phyloP scores from a whole-genome alignment of 1,139 yeast genomes.

The Geotrichum australiense region DNA sequence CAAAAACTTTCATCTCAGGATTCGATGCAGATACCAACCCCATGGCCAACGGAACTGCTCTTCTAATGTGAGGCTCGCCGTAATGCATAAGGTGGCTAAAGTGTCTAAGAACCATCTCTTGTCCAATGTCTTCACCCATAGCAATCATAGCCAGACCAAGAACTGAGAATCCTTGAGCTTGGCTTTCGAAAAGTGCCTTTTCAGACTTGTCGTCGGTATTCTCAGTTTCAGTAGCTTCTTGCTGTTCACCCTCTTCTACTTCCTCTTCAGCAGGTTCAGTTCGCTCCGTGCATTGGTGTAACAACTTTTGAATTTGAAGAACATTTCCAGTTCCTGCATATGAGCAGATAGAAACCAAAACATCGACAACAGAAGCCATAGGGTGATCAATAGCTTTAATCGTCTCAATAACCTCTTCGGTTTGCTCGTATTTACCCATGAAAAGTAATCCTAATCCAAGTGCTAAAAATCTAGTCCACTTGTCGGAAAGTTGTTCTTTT shows the following conservation, averaged over 20 bases:
- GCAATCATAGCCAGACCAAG: conserved; percentile 92
- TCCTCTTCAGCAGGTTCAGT: conserved; percentile 42
- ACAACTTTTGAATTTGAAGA: conserved; percentile 81
- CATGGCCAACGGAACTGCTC: conserved; percentile 97
- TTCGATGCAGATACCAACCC: conserved; percentile 89
- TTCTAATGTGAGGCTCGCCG: conserved; percentile 84
- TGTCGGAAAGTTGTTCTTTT: conserved; percentile 65
- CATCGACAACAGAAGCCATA: conserved; percentile 80
- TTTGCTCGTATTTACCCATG: conserved; percentile 92
- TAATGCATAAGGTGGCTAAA: conserved; percentile 97
- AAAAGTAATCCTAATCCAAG: conserved; percentile 87
- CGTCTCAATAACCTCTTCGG: conserved; percentile 91
- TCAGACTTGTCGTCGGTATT: conserved; percentile 32
- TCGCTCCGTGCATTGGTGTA: conserved; percentile 72
- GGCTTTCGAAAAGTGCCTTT: conserved; percentile 44
- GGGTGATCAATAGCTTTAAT: conserved; percentile 95
- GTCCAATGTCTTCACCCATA: conserved; percentile 97
- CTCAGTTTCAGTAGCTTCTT: conserved; percentile 21
- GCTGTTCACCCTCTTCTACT: conserved; percentile 38
- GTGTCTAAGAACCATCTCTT: conserved; percentile 95
- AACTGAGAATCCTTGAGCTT: conserved; percentile 83
- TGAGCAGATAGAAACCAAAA: conserved; percentile 86
- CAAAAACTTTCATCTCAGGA: conserved; percentile 97
- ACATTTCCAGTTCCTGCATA: conserved; percentile 98
- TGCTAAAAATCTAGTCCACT: conserved; percentile 86